phyloP scores from a whole-genome alignment of 2,329 filamentous ascomycete species.

The Fusarium nanum region DNA sequence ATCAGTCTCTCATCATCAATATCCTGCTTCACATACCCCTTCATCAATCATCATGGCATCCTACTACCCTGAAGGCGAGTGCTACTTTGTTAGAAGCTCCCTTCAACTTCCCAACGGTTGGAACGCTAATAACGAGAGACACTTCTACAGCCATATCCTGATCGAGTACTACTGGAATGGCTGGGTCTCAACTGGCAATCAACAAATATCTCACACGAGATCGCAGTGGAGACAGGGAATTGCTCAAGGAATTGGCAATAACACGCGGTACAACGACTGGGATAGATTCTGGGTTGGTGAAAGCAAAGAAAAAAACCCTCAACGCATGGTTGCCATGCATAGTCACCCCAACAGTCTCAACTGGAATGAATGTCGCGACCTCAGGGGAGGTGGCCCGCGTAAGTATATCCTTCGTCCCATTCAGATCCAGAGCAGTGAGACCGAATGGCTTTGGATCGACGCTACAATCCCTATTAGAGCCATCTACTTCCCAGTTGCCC shows the following conservation, averaged over 20 bases:
- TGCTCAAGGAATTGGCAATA: accelerated
- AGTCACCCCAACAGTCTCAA: slow-evolving; percentile 14
- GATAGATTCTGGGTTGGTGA: slow-evolving; percentile 8
- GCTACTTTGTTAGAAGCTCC: slow-evolving; percentile 12
- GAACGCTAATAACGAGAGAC: neutral
- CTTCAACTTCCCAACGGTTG: neutral
- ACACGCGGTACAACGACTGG: neutral
- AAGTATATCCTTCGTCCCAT: slow-evolving; percentile 24
- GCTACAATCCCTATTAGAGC: slow-evolving; percentile 8
- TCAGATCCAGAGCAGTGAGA: accelerated
- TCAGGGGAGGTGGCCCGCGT: neutral
- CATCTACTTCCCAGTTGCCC: neutral
- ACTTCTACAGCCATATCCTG: slow-evolving; percentile 1
- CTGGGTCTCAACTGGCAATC: neutral
- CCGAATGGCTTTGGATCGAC: slow-evolving; percentile 23
- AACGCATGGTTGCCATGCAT: neutral
- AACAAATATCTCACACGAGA: neutral
- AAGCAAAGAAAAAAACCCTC: neutral
- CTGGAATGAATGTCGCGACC: slow-evolving; percentile 19
- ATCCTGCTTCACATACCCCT: no score
- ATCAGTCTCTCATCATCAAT: accelerated
- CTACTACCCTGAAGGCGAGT: slow-evolving; percentile 28
- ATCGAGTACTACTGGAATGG: slow-evolving; percentile 23
- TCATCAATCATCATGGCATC: neutral
- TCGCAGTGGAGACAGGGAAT: neutral